Conservation (phyloP, 257 asterid genomes). For the Primulina eburnea region DNA sequence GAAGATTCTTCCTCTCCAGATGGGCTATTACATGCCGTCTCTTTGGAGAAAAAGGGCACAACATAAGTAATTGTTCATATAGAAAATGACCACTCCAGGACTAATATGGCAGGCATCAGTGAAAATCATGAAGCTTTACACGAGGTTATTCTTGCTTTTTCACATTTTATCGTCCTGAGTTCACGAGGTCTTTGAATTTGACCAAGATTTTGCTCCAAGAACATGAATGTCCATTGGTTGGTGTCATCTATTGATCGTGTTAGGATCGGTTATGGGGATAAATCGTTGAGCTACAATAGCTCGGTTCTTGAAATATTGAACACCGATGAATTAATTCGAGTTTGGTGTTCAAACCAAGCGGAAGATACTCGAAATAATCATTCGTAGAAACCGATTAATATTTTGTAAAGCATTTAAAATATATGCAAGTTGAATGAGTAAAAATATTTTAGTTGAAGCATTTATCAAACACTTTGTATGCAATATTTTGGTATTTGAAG, state of each 20-base stretch:
- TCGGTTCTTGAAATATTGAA: no score
- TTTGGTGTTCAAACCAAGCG: no score
- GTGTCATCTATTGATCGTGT: neutral
- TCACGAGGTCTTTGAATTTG: constrained; percentile 2
- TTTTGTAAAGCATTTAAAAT: no score
- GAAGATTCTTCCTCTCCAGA: constrained; percentile 23
- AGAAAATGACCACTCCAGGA: constrained; percentile 26
- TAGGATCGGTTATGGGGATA: no score
- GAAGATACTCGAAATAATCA: no score
- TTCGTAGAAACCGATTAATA: no score
- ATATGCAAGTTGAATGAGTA: no score
- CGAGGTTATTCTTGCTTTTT: constrained; percentile 10
- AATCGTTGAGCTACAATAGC: no score
- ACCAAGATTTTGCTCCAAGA: constrained; percentile 9
- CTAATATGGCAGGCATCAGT: neutral
- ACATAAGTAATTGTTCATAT: constrained; percentile 52
- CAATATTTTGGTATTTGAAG: no score
- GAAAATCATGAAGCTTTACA: constrained; percentile 16
- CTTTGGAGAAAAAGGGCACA: constrained; percentile 56
- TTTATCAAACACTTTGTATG: no score
- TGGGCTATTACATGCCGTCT: constrained; percentile 38
- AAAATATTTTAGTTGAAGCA: no score
- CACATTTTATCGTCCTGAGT: neutral
- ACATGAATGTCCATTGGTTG: neutral
- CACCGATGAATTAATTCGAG: no score